These are phyloP conservation scores for Blakeslea trispora DNA, from an alignment of 371 early-diverging fungal species.

Conservation along the genomic window DNA sequence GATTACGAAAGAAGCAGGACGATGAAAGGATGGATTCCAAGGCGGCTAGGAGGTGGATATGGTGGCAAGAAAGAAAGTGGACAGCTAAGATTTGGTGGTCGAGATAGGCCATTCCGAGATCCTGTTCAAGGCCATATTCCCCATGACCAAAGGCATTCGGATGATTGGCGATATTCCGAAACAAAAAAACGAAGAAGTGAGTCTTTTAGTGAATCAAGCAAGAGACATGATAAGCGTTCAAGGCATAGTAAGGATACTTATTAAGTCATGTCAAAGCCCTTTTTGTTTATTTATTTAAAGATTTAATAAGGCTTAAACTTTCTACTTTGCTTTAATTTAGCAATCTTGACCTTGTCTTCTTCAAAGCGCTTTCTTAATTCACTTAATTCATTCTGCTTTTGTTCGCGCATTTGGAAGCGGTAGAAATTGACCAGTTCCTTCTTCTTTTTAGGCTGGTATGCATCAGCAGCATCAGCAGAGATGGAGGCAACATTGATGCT, in stretches of 20 bases:
- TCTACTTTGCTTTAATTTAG: slow-evolving; percentile 73
- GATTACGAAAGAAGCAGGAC: slow-evolving; percentile 60
- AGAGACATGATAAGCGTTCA: not conserved
- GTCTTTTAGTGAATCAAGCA: not conserved
- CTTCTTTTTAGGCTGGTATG: slow-evolving; percentile 56
- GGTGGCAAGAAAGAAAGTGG: slow-evolving; percentile 66
- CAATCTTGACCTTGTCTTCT: slow-evolving; percentile 88
- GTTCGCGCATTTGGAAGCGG: slow-evolving; percentile 92
- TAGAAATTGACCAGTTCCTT: slow-evolving; percentile 86
- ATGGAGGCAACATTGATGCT: slow-evolving; percentile 57
- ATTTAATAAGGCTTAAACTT: slow-evolving; percentile 89
- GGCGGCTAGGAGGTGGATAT: slow-evolving; percentile 65
- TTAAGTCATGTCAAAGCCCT: not conserved
- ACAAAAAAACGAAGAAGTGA: not conserved
- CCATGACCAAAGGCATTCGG: slow-evolving; percentile 3
- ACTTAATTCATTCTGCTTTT: slow-evolving; percentile 82
- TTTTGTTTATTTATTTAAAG: slow-evolving; percentile 39
- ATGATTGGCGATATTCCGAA: slow-evolving; percentile 6
- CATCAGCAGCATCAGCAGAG: slow-evolving; percentile 46
- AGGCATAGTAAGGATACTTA: not conserved
- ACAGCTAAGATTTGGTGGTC: slow-evolving; percentile 63
- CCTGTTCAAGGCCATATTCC: slow-evolving; percentile 34
- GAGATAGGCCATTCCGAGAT: slow-evolving; percentile 57
- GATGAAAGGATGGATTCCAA: slow-evolving; percentile 63
- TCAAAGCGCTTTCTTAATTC: slow-evolving; percentile 90